Evolutionary conservation across 345 rosid genomes (phyloP).

Genomic region (Streptanthus diversifolius): DNA sequence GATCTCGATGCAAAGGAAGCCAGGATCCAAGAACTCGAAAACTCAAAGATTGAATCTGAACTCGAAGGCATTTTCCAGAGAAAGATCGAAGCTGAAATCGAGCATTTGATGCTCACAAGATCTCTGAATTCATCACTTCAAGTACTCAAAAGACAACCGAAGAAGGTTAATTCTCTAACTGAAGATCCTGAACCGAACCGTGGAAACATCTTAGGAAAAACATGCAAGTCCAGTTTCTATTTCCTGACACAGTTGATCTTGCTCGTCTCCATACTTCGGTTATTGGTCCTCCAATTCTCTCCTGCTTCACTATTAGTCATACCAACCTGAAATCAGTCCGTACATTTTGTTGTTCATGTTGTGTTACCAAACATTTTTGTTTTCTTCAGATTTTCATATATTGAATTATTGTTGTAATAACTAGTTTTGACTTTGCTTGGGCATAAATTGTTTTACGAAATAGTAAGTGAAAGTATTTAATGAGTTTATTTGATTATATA

Average conservation of each 20-base stretch:
- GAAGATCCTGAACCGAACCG: slow-evolving; percentile 43
- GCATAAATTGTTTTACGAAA: not conserved
- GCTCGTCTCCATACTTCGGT: slow-evolving; percentile 49
- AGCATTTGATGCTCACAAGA: slow-evolving; percentile 46
- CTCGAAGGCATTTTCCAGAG: slow-evolving; percentile 59
- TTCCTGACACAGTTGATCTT: slow-evolving; percentile 54
- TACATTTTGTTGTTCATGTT: not conserved
- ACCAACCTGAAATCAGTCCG: slow-evolving; percentile 45
- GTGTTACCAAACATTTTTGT: slow-evolving; percentile 18
- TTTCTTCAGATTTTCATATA: not conserved
- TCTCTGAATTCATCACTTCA: slow-evolving; percentile 39
- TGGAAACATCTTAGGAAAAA: slow-evolving; percentile 38
- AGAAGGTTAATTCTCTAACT: slow-evolving; percentile 27
- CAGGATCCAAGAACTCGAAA: slow-evolving; percentile 60
- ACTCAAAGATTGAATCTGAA: slow-evolving; percentile 49
- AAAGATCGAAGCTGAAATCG: slow-evolving; percentile 75
- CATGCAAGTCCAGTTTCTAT: slow-evolving; percentile 46
- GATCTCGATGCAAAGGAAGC: slow-evolving; percentile 47
- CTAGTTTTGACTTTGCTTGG: not conserved
- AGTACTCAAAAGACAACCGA: slow-evolving; percentile 39
- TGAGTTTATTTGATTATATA: not conserved
- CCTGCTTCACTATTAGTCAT: slow-evolving; percentile 43
- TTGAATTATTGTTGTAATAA: slow-evolving; percentile 11
- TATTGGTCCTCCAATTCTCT: slow-evolving; percentile 38
- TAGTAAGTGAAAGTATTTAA: not conserved